phyloP scores from a whole-genome alignment of 305 asterid species.

The Caryopteris hybrid region DNA sequence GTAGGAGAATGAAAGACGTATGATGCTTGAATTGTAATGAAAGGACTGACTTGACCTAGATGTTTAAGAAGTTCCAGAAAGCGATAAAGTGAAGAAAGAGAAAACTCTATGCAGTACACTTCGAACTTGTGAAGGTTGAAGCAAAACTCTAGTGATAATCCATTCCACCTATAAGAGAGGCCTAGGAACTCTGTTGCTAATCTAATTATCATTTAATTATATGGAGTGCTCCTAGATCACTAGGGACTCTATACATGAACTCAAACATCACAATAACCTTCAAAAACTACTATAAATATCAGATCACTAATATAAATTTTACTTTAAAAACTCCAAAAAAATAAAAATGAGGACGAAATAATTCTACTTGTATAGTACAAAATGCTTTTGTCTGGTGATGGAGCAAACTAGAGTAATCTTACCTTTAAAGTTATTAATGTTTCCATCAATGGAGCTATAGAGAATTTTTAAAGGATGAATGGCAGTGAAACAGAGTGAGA shows the following conservation, averaged over 20 bases:
- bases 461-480: background rate
- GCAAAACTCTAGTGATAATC: background rate
- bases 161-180: background rate
- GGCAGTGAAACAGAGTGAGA: background rate
- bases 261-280: background rate
- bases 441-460: background rate
- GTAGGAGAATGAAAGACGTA: background rate
- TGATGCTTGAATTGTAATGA: background rate
- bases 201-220: background rate
- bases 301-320: background rate
- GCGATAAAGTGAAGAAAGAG: background rate
- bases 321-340: background rate
- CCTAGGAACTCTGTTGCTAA: background rate
- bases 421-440: background rate
- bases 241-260: background rate
- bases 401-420: background rate
- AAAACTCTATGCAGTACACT: background rate
- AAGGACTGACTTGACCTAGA: background rate
- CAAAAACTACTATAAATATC: background rate
- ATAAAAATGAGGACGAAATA: background rate
- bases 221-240: background rate
- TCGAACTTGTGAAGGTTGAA: background rate
- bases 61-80: background rate
- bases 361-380: background rate
- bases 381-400: background rate